These are phyloP conservation scores for Cutaneotrichosporon sp. DNA, from an alignment of 1,284 basidiomycete species.

Conservation along the genomic window DNA sequence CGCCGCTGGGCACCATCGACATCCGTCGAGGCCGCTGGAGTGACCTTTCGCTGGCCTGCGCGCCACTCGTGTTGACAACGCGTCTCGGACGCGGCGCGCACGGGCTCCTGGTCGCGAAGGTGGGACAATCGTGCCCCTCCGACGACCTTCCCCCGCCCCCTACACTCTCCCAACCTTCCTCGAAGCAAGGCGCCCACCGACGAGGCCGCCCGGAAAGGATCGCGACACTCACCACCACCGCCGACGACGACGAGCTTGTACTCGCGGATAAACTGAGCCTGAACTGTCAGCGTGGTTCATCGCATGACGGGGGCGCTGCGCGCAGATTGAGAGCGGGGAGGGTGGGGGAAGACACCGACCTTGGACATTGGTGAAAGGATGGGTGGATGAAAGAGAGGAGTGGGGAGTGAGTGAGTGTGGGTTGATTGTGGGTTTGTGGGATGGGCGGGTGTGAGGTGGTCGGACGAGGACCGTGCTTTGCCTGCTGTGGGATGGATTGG, in stretches of 20 bases:
- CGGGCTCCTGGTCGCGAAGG: not conserved
- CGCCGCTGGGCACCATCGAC: not conserved
- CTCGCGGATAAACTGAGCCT: constrained; percentile 91
- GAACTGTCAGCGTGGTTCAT: constrained; percentile 11
- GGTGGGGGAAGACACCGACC: constrained; percentile 1
- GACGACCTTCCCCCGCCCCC: not conserved
- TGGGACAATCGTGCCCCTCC: not conserved
- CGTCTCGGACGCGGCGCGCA: not conserved
- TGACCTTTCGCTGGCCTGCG: not conserved
- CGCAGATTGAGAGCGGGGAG: not conserved
- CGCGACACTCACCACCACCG: constrained; percentile 76
- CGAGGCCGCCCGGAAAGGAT: not conserved
- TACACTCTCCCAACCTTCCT: not conserved
- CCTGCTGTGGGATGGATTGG: not conserved
- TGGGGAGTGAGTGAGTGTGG: constrained; percentile 1
- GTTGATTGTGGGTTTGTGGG: not conserved
- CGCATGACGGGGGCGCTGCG: not conserved
- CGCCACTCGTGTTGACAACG: not conserved
- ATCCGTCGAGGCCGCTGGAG: not conserved
- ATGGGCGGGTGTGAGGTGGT: not conserved
- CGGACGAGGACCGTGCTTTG: constrained; percentile 4
- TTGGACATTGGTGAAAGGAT: constrained; percentile 16
- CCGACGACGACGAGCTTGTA: constrained; percentile 98
- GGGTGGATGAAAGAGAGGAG: not conserved
- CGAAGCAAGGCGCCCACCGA: not conserved